Evolutionary conservation across 805 yeast genomes (phyloP), one percentile per base, ranked within the genome.

Genomic region (Saturnispora dispora): DNA sequence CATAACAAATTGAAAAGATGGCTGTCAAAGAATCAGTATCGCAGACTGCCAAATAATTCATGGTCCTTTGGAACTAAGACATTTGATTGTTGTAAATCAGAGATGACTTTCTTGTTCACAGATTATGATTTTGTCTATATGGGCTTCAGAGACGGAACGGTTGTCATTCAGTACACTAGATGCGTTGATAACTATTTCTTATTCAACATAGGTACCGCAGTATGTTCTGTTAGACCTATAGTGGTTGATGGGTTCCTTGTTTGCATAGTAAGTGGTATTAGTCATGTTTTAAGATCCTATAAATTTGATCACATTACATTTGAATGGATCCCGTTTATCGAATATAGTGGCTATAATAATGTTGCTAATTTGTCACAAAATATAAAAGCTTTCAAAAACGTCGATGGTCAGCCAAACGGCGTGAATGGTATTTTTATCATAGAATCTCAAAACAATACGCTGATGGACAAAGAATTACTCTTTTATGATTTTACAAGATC

Each of bases 131-230:
- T 28, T 6, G 7, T 17, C 8, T 45, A 35, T 3, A 42, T 23
- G 41, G 55, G 57, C 2, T 54, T 49, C 23, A 49, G 57, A 47
- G 49, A 54, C 33, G 57, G 57, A 15, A 43, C 28, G 6, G 52
- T 52, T 10, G 13, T 40, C 4, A 47, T 51, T 8, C 33, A 28
- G 10, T 4, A 48, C 20, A n/a, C 15, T 25, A 18, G 42, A 11
- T 23, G 22, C 17, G n/a, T 15, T 8, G 23, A 25, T 10, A 18
- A 5, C 10, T 23, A 23, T 17, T 15, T 23, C 13, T 7, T 39
- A 3, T 30, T 50, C 4, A 36, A 45, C 18, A 39, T 46, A 13
- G 52, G 51, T 9, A 22, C 46, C 1, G 32, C 55, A 5, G 42
- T 55, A 17, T 52, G 57, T 25, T 32, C 46, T 22, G 23, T 48